Evolutionary conservation across 2,329 filamentous ascomycete species (phyloP), one percentile per base, ranked within the genome.

Genomic region (Neofusicoccum sp.): DNA sequence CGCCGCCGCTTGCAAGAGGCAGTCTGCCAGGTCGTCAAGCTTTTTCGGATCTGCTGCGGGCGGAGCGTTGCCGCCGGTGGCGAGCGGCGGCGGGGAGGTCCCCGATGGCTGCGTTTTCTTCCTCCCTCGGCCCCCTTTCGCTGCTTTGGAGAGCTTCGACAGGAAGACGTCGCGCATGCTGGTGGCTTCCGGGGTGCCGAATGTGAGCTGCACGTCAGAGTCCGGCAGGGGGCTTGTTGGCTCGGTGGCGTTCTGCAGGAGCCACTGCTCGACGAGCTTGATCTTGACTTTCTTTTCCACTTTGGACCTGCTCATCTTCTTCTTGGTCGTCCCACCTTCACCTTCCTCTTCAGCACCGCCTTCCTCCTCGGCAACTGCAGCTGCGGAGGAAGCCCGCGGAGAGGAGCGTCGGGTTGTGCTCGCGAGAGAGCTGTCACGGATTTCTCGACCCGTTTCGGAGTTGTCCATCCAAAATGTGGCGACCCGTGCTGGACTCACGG

Each of bases 1-100:
- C 2, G 90, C 88, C 64, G 92, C 81, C 2, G 87, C 92, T 74
- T 96, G 92, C 61, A 95, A 73, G 31, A 95, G 77, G 72, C 88
- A 90, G 78, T 96, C 92, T 0, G 91, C 89, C 56, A 96, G 77
- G 78, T 96, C 92, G 74, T 96, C 92, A 60, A 94, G 75, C 75
- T 95, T 95, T 31, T 58, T 58, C 31, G 54, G 54, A 31, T 45
- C 54, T n/a, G 31, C 29, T 45, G 48, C 36, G 39, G 39, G 41
- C 31, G 37, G 29, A 36, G 14, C 34, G 52, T 22, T 39, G 41
- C 4, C 45, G 3, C 22, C 11, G 28, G 22, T 33, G 14, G 50
- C 50, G 31, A 12, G 33, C 44, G 22, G 43, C 28, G 12, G n/a
- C 22, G 48, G 8, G 11, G 49, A 33, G 7, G 39, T 31, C 49